Evolutionary conservation across 441 rosid genomes (phyloP).

Genomic region (Arabidopsis hybrid): DNA sequence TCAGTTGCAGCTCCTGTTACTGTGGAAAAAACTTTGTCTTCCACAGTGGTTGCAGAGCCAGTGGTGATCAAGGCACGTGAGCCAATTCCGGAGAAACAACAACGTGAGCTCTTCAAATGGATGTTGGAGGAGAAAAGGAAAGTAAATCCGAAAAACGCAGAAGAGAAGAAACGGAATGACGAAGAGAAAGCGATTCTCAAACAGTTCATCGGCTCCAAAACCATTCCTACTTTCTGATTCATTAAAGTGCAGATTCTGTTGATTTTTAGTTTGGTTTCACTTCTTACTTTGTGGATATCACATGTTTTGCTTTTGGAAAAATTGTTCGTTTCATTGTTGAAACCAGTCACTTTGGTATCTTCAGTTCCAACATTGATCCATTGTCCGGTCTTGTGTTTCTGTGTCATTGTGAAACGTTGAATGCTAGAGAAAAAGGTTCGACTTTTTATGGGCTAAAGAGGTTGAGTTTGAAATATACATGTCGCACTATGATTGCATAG

Average conservation of each 20-base stretch:
- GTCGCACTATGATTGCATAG: too few relatives aligned
- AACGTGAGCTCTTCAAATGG: conserved; percentile 89
- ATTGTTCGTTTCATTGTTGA: conserved; percentile 15
- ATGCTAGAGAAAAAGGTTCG: background rate
- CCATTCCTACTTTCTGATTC: conserved; percentile 55
- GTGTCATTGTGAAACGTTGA: background rate
- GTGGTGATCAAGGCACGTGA: conserved; percentile 56
- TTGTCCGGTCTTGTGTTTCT: background rate
- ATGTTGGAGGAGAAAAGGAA: conserved; percentile 93
- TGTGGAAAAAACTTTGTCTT: conserved; percentile 47
- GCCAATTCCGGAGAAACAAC: conserved; percentile 72
- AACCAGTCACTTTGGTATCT: conserved; percentile 10
- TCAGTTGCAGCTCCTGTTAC: conserved; percentile 41
- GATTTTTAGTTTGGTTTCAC: conserved; percentile 23
- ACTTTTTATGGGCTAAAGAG: background rate
- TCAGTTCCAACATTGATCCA: background rate
- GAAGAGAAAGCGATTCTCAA: conserved; percentile 89
- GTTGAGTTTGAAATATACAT: too few relatives aligned
- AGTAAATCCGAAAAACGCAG: conserved; percentile 65
- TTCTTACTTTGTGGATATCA: conserved; percentile 41
- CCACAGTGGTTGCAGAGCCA: conserved; percentile 42
- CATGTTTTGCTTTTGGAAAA: conserved; percentile 28
- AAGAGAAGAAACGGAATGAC: conserved; percentile 79
- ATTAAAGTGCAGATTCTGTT: conserved; percentile 20
- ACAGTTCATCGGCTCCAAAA: conserved; percentile 74